Conservation (phyloP, 495 filamentous ascomycete species). For the Glonium stellatum region DNA sequence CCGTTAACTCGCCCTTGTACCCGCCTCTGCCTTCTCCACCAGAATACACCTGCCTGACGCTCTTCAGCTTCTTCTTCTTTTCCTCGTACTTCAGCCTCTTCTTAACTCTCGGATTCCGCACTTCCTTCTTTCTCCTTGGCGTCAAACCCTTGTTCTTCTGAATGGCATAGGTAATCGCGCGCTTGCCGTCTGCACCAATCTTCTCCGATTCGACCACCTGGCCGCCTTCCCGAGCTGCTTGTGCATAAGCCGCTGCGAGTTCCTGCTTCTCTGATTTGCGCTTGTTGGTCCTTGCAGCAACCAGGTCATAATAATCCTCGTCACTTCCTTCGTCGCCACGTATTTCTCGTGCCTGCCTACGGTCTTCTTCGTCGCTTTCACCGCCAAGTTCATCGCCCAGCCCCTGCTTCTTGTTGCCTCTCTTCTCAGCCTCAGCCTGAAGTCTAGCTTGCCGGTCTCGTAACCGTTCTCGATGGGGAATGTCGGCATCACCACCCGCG, state of each 20-base stretch:
- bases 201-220: conserved; percentile 55
- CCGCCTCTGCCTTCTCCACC: conserved; percentile 82
- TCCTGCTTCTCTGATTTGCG: conserved; percentile 72
- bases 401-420: conserved; percentile 54
- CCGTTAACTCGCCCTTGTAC: conserved; percentile 87
- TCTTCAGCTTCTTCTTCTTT: conserved; percentile 89
- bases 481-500: conserved; percentile 83
- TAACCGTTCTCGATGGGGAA: conserved; percentile 82
- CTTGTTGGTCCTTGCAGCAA: conserved; percentile 58
- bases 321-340: conserved; percentile 42
- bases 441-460: conserved; percentile 77
- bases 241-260: conserved; percentile 44
- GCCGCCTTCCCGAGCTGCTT: conserved; percentile 50
- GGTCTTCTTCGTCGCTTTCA: conserved; percentile 56
- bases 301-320: conserved; percentile 84
- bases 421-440: conserved; percentile 76
- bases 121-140: conserved; percentile 82
- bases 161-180: conserved; percentile 84
- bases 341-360: conserved; percentile 43
- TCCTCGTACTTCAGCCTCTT: conserved; percentile 90
- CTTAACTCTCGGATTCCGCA: conserved; percentile 92
- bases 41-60: conserved; percentile 74
- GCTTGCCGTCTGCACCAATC: conserved; percentile 69
- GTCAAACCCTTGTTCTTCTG: conserved; percentile 95
- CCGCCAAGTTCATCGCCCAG: conserved; percentile 52